Evolutionary conservation across 2,329 filamentous ascomycete species (phyloP).

Genomic region (Pseudogymnoascus sp.): DNA sequence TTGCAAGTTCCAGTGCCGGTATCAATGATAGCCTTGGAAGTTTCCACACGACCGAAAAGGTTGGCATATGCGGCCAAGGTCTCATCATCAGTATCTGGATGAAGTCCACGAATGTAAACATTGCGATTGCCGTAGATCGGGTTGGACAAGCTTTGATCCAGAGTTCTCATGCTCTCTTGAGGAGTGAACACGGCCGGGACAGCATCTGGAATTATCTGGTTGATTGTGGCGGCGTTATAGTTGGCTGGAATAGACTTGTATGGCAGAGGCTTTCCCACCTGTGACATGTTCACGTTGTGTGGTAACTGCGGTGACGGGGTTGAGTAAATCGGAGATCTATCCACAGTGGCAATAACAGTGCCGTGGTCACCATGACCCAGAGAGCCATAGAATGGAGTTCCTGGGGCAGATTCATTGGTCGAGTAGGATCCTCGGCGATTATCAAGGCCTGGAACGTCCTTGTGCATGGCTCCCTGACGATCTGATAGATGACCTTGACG

Average conservation of each 20-base stretch:
- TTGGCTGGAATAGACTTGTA: conserved; percentile 28
- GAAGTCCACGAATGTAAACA: conserved; percentile 93
- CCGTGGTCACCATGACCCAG: conserved; percentile 53
- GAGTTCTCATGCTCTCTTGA: conserved; percentile 75
- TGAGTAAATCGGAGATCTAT: conserved; percentile 56
- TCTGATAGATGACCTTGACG: conserved; percentile 26
- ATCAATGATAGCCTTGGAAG: conserved; percentile 98
- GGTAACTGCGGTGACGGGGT: conserved; percentile 55
- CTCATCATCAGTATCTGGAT: conserved; percentile 90
- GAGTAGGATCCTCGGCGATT: conserved; percentile 63
- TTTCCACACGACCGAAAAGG: conserved; percentile 89
- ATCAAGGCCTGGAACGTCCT: conserved; percentile 53
- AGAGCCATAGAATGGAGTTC: conserved; percentile 57
- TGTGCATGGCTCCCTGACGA: conserved; percentile 25
- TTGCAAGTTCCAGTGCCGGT: conserved; percentile 90
- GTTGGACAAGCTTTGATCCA: conserved; percentile 92
- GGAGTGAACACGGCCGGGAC: conserved; percentile 86
- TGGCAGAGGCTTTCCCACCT: conserved; percentile 24
- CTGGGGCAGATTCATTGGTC: conserved; percentile 58
- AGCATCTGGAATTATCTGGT: conserved; percentile 66
- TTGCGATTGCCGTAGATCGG: conserved; percentile 88
- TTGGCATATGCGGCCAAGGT: conserved; percentile 74
- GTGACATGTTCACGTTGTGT: conserved; percentile 32
- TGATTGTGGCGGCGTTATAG: conserved; percentile 18
- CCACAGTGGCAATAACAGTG: conserved; percentile 50